Evolutionary conservation across 2,329 filamentous ascomycete genomes (phyloP), one percentile per base, ranked within the genome.

Genomic region (Fusarium citri): DNA sequence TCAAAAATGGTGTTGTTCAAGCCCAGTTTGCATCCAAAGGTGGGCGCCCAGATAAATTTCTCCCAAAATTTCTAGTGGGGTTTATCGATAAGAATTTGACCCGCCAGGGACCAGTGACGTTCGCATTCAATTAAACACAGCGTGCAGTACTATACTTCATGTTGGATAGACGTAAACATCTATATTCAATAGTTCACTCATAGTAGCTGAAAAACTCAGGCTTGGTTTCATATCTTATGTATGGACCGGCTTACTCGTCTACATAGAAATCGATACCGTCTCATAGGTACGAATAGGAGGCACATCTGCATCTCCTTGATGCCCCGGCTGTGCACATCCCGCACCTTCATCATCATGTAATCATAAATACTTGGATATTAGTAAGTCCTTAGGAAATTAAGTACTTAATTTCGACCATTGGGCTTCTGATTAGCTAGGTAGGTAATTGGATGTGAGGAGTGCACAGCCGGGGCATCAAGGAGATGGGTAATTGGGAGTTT

Each of bases 81-180:
- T 74, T 79, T 81, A 81, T 81, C 79, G 79, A 81, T 81, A 81
- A 81, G 64, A 31, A 14, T 10, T 8, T 11, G 46, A 63, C 45
- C 49, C 62, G 59, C 56, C 26, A 34, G 20, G 40, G 53, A 51
- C 18, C 60, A 31, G 18, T 48, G 47, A 49, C 40, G 45, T 57
- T 51, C 41, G 7, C 28, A 25, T 49, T 22, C 22, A 26, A 20
- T 55, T 25, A 25, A 12, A 41, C 48, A 11, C 22, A 25, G 16
- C 42, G 22, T 37, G 31, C 16, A 37, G 28, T 30, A 30, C 2
- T 7, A 8, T 31, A 31, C 30, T 16, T 31, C 16, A 37, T 34
- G 16, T n/a, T 37, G 34, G 34, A 37, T 37, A n/a, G 34, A 37
- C 34, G 34, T 5, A n/a, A 5, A 37, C 10, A n/a, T 37, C 18